Evolutionary conservation across 176 grass and related monocot species (phyloP).

Genomic region (Rhipidocladum racemiflorum): DNA sequence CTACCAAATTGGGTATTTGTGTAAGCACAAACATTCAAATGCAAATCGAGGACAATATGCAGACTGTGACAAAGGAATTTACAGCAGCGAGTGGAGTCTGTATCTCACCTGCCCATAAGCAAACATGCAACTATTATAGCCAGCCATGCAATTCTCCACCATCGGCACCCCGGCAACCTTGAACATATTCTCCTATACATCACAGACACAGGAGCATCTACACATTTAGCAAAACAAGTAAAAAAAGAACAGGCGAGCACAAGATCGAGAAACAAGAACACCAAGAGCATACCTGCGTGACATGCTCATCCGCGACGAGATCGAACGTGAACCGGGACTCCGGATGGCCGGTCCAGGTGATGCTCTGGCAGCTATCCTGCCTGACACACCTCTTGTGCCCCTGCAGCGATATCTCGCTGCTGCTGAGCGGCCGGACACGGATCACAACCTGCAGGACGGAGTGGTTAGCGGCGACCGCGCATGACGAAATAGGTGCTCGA

Average conservation of each 20-base stretch:
- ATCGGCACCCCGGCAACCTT: constrained; percentile 91
- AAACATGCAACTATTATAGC: constrained; percentile 98
- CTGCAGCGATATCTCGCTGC: constrained; percentile 74
- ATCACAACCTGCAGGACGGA: constrained; percentile 63
- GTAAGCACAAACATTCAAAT: background rate
- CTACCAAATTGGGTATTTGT: constrained; percentile 41
- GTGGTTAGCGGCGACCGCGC: background rate
- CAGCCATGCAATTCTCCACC: constrained; percentile 93
- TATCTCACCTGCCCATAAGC: constrained; percentile 88
- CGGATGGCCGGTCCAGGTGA: constrained; percentile 83
- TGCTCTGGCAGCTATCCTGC: constrained; percentile 73
- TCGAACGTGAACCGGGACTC: constrained; percentile 98
- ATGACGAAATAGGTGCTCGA: background rate
- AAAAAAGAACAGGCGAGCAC: background rate
- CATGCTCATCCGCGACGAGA: constrained; percentile 88
- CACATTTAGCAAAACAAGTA: background rate
- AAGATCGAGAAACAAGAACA: background rate
- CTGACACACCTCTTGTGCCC: constrained; percentile 65
- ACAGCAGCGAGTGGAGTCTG: background rate
- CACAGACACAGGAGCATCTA: background rate
- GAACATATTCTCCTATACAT: constrained; percentile 75
- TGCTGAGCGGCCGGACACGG: constrained; percentile 74
- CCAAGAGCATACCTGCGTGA: constrained; percentile 56
- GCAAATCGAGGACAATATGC: background rate
- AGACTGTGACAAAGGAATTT: background rate